Evolutionary conservation across 129 eudicot genomes (phyloP).

Genomic region (Arctium minus): DNA sequence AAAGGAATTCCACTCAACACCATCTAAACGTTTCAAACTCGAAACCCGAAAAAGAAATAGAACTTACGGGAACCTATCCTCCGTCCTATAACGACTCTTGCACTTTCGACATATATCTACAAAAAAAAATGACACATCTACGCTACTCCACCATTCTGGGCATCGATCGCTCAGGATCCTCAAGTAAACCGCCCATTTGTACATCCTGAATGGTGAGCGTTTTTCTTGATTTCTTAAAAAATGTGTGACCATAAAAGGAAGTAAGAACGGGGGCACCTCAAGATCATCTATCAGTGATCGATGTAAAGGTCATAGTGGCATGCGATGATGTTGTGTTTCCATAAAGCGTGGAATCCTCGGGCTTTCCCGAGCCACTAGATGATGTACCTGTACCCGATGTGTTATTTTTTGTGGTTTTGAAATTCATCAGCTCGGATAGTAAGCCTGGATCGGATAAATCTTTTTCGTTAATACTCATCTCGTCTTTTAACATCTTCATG

Average conservation of each 20-base stretch:
- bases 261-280: background rate
- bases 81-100: background rate
- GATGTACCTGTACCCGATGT: slow-evolving; percentile 25
- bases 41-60: background rate
- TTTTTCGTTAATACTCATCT: slow-evolving; percentile 41
- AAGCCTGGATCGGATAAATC: slow-evolving; percentile 54
- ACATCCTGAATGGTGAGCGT: background rate
- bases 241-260: background rate
- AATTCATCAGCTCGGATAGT: slow-evolving; percentile 34
- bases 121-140: background rate
- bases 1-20: background rate
- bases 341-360: slow-evolving; percentile 33
- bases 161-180: background rate
- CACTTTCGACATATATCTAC: background rate
- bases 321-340: slow-evolving; percentile 32
- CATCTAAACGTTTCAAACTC: background rate
- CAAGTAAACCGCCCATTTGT: background rate
- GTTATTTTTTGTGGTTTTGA: slow-evolving; percentile 25
- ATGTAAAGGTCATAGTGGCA: slow-evolving; percentile 57
- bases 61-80: background rate
- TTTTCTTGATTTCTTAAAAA: background rate
- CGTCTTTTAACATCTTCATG: slow-evolving; percentile 55
- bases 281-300: slow-evolving; percentile 47
- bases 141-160: background rate
- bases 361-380: slow-evolving; percentile 31